Evolutionary conservation across 345 rosid genomes (phyloP), one percentile per base, ranked within the genome.

Genomic region (Punica granatum): DNA sequence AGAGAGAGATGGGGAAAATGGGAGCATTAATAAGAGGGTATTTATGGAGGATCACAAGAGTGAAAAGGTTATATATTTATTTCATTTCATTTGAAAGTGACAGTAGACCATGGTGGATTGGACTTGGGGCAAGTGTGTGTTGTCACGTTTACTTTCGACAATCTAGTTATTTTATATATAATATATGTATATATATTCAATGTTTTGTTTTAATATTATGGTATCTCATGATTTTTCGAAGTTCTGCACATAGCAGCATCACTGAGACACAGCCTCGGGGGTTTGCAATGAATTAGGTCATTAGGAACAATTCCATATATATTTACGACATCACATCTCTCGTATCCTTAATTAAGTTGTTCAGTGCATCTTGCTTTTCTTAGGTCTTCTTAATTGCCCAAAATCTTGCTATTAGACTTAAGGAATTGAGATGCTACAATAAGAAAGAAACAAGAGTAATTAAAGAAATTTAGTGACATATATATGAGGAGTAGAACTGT

Each of bases 1-100:
- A 77, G 73, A 76, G 86, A 76, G 88, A 79, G 84, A 83, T 82
- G 75, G 88, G 86, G 83, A 81, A 86, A 82, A 83, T 73, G 80
- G 73, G 72, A 77, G 66, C 79, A 70, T 61, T 53, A 30, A 53
- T 53, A 41, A 69, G 46, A 73, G 63, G 74, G 64, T 46, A 73
- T 81, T 76, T 76, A 78, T 78, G 81, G 56, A 66, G 56, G 65
- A 23, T 85, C 85, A 77, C 83, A 78, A 76, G 80, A 68, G 78
- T 68, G 63, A 70, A 36, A 74, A 59, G 75, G 73, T 49, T 35
- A 71, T 78, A 76, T 74, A 76, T 79, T 84, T 76, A 80, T 80
- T n/a, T 84, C 83, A 85, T 78, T 79, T 62, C 32, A 25, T 63
- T 63, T 63, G 66, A 36, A 10, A 63, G 66, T 39, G 66, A 63